These are phyloP conservation scores for Phytophthora quininea DNA, from an alignment of 352 stramenopile genomes.

Conservation along the genomic window DNA sequence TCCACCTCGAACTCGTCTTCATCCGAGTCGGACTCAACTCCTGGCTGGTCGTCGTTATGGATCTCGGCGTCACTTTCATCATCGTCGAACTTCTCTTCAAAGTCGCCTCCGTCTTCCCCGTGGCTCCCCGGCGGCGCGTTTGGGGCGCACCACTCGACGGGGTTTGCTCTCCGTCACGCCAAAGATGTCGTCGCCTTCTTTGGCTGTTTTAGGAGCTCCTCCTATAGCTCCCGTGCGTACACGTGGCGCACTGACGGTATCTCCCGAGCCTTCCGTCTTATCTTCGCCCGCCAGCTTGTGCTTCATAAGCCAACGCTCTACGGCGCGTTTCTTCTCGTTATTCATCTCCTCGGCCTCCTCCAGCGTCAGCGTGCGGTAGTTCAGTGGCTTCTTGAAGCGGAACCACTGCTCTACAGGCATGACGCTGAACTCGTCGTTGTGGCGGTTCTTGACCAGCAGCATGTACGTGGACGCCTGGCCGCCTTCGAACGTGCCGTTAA, in stretches of 20 bases:
- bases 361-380: slow-evolving; percentile 84
- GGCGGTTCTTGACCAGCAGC: slow-evolving; percentile 85
- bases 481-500: slow-evolving; percentile 81
- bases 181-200: slow-evolving; percentile 77
- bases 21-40: slow-evolving; percentile 74
- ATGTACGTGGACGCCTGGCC: slow-evolving; percentile 87
- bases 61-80: slow-evolving; percentile 88
- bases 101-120: slow-evolving; percentile 83
- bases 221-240: slow-evolving; percentile 71
- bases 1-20: slow-evolving; percentile 82
- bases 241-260: slow-evolving; percentile 67
- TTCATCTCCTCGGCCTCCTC: slow-evolving; percentile 88
- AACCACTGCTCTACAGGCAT: slow-evolving; percentile 91
- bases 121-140: slow-evolving; percentile 62
- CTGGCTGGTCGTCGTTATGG: slow-evolving; percentile 68
- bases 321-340: slow-evolving; percentile 89
- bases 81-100: slow-evolving; percentile 89
- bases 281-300: slow-evolving; percentile 85
- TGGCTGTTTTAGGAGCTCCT: slow-evolving; percentile 20
- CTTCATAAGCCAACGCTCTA: slow-evolving; percentile 90
- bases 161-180: slow-evolving; percentile 55
- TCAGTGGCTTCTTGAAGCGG: slow-evolving; percentile 89
- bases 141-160: slow-evolving; percentile 54
- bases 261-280: slow-evolving; percentile 55
- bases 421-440: slow-evolving; percentile 89